These are phyloP conservation scores for Rhodotorula sp. DNA, from an alignment of 1,284 basidiomycete genomes.

Conservation along the genomic window DNA sequence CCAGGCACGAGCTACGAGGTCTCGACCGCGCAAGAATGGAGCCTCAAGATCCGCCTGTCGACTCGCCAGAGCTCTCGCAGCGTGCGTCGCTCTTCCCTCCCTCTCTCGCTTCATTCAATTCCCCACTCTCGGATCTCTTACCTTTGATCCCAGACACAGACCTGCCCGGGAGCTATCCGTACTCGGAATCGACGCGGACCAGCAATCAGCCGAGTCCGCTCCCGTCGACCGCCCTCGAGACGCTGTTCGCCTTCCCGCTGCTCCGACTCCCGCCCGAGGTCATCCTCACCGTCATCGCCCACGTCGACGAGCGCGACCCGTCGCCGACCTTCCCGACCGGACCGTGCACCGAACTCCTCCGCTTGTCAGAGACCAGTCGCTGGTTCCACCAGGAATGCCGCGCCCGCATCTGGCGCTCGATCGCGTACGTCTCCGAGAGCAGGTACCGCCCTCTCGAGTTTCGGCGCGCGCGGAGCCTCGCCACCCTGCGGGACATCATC, in stretches of 20 bases:
- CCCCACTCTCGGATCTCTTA: background rate
- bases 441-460: slow-evolving; percentile 2
- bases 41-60: no score
- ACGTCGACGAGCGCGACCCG: slow-evolving; percentile 29
- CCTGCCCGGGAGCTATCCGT: background rate
- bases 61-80: no score
- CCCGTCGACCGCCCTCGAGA: background rate
- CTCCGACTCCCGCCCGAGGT: slow-evolving; percentile 43
- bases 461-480: slow-evolving; percentile 4
- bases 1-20: no score
- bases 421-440: slow-evolving; percentile 7
- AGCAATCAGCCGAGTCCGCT: background rate
- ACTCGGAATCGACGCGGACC: background rate
- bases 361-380: slow-evolving; percentile 39
- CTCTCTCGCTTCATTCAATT: no score
- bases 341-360: slow-evolving; percentile 40
- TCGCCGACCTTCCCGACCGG: slow-evolving; percentile 41
- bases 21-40: no score
- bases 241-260: slow-evolving; percentile 22
- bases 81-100: no score
- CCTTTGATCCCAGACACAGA: background rate
- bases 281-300: slow-evolving; percentile 31
- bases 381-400: slow-evolving; percentile 36
- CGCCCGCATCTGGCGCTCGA: slow-evolving; percentile 19
- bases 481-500: background rate